Evolutionary conservation across 2,329 filamentous ascomycete genomes (phyloP).

Genomic region (Coniosporium uncinatum): DNA sequence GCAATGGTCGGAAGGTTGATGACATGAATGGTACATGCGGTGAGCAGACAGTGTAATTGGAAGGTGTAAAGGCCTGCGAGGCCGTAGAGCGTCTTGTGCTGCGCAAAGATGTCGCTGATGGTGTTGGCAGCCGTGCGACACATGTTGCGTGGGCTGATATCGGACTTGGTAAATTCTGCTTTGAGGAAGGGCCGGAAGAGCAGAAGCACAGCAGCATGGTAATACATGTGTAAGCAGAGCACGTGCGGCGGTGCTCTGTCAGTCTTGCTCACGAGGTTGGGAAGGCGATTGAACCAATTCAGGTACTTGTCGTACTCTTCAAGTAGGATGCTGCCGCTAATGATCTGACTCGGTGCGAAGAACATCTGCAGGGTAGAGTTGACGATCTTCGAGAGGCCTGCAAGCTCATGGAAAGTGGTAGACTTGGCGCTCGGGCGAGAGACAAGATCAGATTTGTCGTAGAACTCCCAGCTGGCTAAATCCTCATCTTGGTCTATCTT

Average conservation of each 20-base stretch:
- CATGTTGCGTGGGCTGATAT: slow-evolving; percentile 10
- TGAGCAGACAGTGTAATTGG: slow-evolving; percentile 13
- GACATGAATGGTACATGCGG: slow-evolving; percentile 13
- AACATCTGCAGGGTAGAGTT: slow-evolving; percentile 14
- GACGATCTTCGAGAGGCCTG: slow-evolving; percentile 11
- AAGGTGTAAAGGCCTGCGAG: slow-evolving; percentile 12
- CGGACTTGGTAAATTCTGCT: slow-evolving; percentile 10
- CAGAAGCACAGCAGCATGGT: slow-evolving; percentile 12
- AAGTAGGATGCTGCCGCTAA: slow-evolving; percentile 10
- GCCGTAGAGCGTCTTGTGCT: slow-evolving; percentile 9
- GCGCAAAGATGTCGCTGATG: slow-evolving; percentile 11
- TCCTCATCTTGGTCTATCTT: slow-evolving; percentile 7
- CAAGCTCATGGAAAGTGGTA: slow-evolving; percentile 9
- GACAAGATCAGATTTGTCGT: slow-evolving; percentile 2
- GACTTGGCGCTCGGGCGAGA: slow-evolving; percentile 7
- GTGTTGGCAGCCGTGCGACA: slow-evolving; percentile 10
- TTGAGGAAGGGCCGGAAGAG: slow-evolving; percentile 14
- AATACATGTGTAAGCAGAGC: slow-evolving; percentile 12
- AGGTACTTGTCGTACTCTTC: slow-evolving; percentile 11
- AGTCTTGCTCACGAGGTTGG: slow-evolving; percentile 4
- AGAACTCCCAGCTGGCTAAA: slow-evolving; percentile 7
- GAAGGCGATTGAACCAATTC: slow-evolving; percentile 8
- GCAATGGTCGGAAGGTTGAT: slow-evolving; percentile 13
- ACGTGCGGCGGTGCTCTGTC: slow-evolving; percentile 11
- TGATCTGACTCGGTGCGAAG: slow-evolving; percentile 9